Evolutionary conservation across 805 yeast species (phyloP), one percentile per base, ranked within the genome.

Genomic region (Hanseniaspora mollemarum): DNA sequence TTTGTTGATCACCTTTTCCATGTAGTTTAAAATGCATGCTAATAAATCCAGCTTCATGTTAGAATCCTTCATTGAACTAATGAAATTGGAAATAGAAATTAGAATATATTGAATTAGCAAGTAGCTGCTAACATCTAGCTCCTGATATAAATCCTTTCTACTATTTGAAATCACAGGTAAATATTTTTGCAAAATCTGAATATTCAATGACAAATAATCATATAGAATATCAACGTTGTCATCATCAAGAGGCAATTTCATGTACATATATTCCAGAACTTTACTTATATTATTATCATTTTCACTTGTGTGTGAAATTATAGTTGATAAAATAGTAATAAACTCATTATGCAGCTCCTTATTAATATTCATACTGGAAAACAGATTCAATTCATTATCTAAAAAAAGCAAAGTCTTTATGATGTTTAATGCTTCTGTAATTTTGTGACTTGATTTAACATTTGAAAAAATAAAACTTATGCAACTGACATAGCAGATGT

Each of bases 401-500:
- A 25, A 25, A 8, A 39, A n/a, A 4, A 39, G 10, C 19, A 39
- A 39, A 8, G 4, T 4, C 16, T 25, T 22, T 4, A 39, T n/a
- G n/a, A 39, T 25, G 18, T 25, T 15, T 19, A 39, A 39, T 15
- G 29, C 31, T n/a, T 24, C 12, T 28, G 59, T 52, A 21, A 67
- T 62, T 12, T 59, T 45, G 1, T 55, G 54, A 31, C 53, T 51
- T 28, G 63, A 64, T 25, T 64, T 64, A 13, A 54, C 52, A 39
- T 57, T 58, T 45, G 73, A 74, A 43, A 82, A 73, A 54, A 87
- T 69, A 0, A 82, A 76, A 57, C 85, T 94, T 43, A 87, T 72
- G 61, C 95, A 86, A 57, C 85, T 83, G 10, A 95, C 84, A 66
- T 83, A 84, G 36, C 88, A 63, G 28, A 87, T 81, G 60, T 86